These are phyloP conservation scores for Lophiotrema nucula DNA, from an alignment of 495 filamentous ascomycete species.

Conservation along the genomic window DNA sequence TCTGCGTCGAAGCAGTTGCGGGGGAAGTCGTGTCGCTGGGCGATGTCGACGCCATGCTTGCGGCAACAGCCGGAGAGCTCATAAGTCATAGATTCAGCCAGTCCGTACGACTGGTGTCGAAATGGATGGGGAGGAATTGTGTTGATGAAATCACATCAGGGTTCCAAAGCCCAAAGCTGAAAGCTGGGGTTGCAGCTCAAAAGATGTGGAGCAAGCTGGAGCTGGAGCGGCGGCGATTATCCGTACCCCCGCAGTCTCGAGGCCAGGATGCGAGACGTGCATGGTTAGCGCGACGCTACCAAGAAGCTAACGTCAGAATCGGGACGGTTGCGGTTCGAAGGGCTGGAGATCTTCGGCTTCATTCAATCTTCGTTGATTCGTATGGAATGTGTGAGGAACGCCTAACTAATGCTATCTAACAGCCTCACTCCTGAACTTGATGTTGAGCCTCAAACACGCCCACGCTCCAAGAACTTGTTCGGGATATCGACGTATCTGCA, in stretches of 20 bases:
- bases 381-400: too few relatives aligned
- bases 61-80: too few relatives aligned
- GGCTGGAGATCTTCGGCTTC: too few relatives aligned
- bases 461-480: slow-evolving; percentile 16
- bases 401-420: slow-evolving; percentile 5
- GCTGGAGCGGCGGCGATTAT: slow-evolving; percentile 2
- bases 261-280: background rate
- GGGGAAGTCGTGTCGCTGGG: slow-evolving; percentile 16
- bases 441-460: slow-evolving; percentile 3
- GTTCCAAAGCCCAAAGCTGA: too few relatives aligned
- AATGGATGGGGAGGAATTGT: too few relatives aligned
- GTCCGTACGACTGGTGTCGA: too few relatives aligned
- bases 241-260: slow-evolving; percentile 3
- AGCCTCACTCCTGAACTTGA: background rate
- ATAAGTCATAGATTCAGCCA: too few relatives aligned
- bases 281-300: too few relatives aligned
- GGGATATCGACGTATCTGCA: slow-evolving; percentile 15
- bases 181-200: background rate
- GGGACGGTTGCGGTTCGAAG: too few relatives aligned
- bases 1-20: background rate
- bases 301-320: too few relatives aligned
- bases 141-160: too few relatives aligned
- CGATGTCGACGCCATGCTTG: slow-evolving; percentile 5
- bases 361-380: too few relatives aligned
- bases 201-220: background rate